Evolutionary conservation across 2,329 filamentous ascomycete genomes (phyloP).

Genomic region (Aspergillus sp.): DNA sequence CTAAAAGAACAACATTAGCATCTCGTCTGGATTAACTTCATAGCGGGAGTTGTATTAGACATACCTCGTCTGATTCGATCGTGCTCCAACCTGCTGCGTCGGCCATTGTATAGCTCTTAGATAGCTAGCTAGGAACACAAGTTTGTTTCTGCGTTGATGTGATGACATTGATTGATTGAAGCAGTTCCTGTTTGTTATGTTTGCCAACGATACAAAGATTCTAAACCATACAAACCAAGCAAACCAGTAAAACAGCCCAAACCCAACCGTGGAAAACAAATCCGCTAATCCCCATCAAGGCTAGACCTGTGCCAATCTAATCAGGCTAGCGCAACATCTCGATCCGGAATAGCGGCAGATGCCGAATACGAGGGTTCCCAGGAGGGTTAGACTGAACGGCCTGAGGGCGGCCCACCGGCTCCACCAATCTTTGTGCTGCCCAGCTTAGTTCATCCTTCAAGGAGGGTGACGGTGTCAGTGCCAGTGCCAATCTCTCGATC

Average conservation of each 20-base stretch:
- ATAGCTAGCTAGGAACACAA: background rate
- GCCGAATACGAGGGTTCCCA: conserved; percentile 8
- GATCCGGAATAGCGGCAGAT: conserved; percentile 3
- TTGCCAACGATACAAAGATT: background rate
- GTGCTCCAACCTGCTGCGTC: conserved; percentile 79
- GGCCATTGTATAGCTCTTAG: conserved; percentile 50
- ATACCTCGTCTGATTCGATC: conserved; percentile 93
- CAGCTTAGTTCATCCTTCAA: background rate
- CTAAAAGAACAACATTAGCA: conserved; percentile 44
- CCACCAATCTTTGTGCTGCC: background rate
- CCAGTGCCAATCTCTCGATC: no score
- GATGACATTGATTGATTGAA: background rate
- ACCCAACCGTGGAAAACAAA: background rate
- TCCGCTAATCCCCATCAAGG: no score
- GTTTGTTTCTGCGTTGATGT: background rate
- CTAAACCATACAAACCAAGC: background rate
- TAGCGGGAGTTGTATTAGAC: background rate
- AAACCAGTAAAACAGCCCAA: background rate
- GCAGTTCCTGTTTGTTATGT: background rate
- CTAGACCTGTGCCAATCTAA: background rate
- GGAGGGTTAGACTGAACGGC: background rate
- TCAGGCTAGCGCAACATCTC: background rate
- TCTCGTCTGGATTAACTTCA: background rate
- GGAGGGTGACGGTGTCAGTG: no score
- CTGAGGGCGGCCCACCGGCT: no score